Conservation (phyloP, 805 yeast species). For the Alloascoidea africana region DNA sequence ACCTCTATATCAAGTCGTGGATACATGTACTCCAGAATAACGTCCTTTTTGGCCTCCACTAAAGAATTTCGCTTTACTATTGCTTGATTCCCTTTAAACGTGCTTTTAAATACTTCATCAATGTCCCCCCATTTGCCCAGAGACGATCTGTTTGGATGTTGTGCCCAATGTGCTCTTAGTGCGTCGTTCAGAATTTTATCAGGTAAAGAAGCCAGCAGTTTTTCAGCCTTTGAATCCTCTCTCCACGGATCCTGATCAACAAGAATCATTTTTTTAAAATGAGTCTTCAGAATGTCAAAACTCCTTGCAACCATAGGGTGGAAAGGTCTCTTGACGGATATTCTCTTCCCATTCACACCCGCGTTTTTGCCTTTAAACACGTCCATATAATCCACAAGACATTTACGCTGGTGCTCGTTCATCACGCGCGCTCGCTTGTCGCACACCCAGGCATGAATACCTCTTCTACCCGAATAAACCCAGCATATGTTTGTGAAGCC, state of each 20-base stretch:
- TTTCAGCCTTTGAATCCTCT: slow-evolving; percentile 33
- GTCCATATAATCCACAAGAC: slow-evolving; percentile 75
- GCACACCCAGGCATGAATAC: slow-evolving; percentile 97
- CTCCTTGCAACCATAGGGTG: slow-evolving; percentile 74
- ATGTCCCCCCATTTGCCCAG: slow-evolving; percentile 67
- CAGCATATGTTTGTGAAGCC: slow-evolving; percentile 79
- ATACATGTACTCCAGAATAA: slow-evolving; percentile 65
- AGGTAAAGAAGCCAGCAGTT: slow-evolving; percentile 46
- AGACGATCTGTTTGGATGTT: slow-evolving; percentile 35
- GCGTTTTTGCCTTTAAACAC: slow-evolving; percentile 37
- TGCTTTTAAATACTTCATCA: slow-evolving; percentile 27
- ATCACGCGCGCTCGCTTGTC: slow-evolving; percentile 66
- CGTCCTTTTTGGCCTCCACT: slow-evolving; percentile 67
- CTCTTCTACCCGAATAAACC: slow-evolving; percentile 98
- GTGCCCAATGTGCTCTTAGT: slow-evolving; percentile 44
- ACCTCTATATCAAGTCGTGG: slow-evolving; percentile 93
- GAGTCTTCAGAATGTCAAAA: slow-evolving; percentile 43
- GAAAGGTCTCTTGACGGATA: slow-evolving; percentile 57
- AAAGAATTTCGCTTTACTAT: slow-evolving; percentile 23
- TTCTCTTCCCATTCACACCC: slow-evolving; percentile 20
- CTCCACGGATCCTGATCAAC: slow-evolving; percentile 85
- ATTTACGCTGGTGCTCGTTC: slow-evolving; percentile 58
- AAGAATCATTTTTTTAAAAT: slow-evolving; percentile 51
- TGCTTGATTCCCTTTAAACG: slow-evolving; percentile 8
- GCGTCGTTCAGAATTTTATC: slow-evolving; percentile 31